A percentile compares a stretch with the other conserved stretches of the same genome.
Conservation (phyloP, 2,329 filamentous ascomycete species). For the Talaromyces funiculosus region DNA sequence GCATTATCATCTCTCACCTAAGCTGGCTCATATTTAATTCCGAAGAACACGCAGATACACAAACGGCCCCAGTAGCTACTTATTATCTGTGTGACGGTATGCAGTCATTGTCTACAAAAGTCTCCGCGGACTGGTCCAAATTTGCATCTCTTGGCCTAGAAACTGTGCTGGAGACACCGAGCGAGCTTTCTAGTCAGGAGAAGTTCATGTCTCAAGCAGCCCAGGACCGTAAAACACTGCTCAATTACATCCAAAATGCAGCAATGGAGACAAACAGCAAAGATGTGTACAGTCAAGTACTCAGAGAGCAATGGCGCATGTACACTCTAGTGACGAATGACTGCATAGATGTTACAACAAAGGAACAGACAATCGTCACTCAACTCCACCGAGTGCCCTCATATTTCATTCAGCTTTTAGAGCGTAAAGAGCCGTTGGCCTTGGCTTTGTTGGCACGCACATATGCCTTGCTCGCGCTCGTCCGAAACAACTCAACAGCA, state of each 20-base stretch:
- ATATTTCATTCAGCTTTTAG: not conserved
- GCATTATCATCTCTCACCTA: slow-evolving; percentile 9
- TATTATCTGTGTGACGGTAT: slow-evolving; percentile 6
- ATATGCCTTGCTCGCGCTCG: not conserved
- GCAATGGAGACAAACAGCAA: not conserved
- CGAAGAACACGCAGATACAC: not conserved
- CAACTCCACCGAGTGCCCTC: slow-evolving; percentile 6
- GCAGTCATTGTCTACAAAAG: not conserved
- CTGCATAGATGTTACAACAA: slow-evolving; percentile 2
- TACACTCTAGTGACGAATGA: slow-evolving; percentile 1
- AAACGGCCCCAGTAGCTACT: not conserved
- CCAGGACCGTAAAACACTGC: not conserved
- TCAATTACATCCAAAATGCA: not conserved
- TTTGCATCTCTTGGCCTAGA: not conserved
- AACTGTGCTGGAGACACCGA: not conserved
- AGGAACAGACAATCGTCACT: slow-evolving; percentile 1
- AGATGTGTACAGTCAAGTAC: not conserved
- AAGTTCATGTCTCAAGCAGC: not conserved
- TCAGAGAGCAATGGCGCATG: not conserved
- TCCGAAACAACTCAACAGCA: not conserved
- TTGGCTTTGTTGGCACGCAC: slow-evolving; percentile 3
- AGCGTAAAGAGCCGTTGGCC: slow-evolving; percentile 6
- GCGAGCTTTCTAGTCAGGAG: not conserved
- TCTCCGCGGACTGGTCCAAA: not conserved
- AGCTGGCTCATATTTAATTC: slow-evolving; percentile 10